These are phyloP conservation scores for Thyridium curvatum DNA, from an alignment of 2,329 filamentous ascomycete genomes.

Conservation along the genomic window DNA sequence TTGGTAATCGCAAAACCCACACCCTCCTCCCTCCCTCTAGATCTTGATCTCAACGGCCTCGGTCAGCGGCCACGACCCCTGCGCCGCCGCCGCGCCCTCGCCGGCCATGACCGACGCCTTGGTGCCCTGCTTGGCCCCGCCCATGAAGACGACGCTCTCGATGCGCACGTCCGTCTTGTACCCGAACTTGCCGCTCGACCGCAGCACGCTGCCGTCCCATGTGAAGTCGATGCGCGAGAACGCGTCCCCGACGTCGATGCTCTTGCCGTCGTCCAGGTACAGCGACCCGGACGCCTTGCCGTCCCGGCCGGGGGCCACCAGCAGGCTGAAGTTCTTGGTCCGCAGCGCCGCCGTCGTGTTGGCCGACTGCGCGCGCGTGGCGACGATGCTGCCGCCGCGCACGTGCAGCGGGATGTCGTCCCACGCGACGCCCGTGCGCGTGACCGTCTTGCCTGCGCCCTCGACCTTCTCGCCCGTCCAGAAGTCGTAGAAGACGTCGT, in stretches of 20 bases:
- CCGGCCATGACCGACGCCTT: no score
- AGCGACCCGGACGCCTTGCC: slow-evolving; percentile 54
- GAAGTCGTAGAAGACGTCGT: slow-evolving; percentile 68
- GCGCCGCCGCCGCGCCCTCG: no score
- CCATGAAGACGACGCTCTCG: no score
- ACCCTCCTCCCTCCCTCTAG: no score
- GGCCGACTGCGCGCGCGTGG: slow-evolving; percentile 57
- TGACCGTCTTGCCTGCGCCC: slow-evolving; percentile 28
- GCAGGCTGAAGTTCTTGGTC: slow-evolving; percentile 59
- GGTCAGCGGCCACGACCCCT: no score
- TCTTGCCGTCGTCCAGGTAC: slow-evolving; percentile 73
- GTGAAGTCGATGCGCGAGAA: no score
- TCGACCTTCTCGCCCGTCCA: slow-evolving; percentile 47
- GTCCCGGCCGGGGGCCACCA: slow-evolving; percentile 51
- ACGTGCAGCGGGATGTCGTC: slow-evolving; percentile 68
- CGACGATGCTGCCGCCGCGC: slow-evolving; percentile 61
- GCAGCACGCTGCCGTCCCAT: no score
- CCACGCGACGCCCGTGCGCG: slow-evolving; percentile 37
- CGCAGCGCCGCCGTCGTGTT: slow-evolving; percentile 56
- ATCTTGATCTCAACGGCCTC: no score
- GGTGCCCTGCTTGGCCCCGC: slow-evolving; percentile 11
- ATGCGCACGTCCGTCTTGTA: no score
- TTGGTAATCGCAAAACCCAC: no score
- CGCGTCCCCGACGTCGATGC: slow-evolving; percentile 27
- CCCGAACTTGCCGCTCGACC: no score